Base-by-base conservation (phyloP, 164 flowering plant genomes). In the Nymphaea thermarum region DNA sequence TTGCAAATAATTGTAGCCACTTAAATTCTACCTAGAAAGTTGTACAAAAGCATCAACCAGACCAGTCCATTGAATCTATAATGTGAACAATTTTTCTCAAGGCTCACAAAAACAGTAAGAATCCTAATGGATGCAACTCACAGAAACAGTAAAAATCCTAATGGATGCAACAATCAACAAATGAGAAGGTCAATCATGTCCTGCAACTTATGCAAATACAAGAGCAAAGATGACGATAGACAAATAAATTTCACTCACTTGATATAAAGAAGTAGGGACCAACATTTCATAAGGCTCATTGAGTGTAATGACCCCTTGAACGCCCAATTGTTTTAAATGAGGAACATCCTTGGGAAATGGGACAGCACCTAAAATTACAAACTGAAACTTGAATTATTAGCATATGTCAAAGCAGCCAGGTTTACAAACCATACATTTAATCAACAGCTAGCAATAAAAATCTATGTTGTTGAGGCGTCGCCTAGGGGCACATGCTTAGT, bases 261-360 rank as follows among this genome's bases (percentile, higher is more conserved):
- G 79, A 77, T 93, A 93, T 17, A 89, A 75, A 44, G 96, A 81
- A 2, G 96, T 78, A 17, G 96, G 87, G 68, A 93, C 98, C 82
- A 90, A 78, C 43, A 96, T 93, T 80, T 93, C 98, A 75, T 90
- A 90, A 61, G 97, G 79, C 76, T 93, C 98, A 78, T 93, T 93
- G 42, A 93, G 78, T 12, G 98, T 93, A 72, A 93, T 73, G 65
- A 93, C 97, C 60, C 98, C 98, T 41, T 78, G 64, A 67, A 93
- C 98, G 66, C 96, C 96, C 72, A 83, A 81, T 66, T 83, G 83
- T 77, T 87, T 89, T 67, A 93, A 73, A 70, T 81, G 82, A 2
- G 86, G 85, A 66, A 93, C 96, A 77, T 93, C 92, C 68, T 77
- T 55, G 14, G 98, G 93, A 77, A 93, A 93, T 64, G 98, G 98